Evolutionary conservation across 768 basidiomycete species (phyloP).

Genomic region (Amanita fuliginea): DNA sequence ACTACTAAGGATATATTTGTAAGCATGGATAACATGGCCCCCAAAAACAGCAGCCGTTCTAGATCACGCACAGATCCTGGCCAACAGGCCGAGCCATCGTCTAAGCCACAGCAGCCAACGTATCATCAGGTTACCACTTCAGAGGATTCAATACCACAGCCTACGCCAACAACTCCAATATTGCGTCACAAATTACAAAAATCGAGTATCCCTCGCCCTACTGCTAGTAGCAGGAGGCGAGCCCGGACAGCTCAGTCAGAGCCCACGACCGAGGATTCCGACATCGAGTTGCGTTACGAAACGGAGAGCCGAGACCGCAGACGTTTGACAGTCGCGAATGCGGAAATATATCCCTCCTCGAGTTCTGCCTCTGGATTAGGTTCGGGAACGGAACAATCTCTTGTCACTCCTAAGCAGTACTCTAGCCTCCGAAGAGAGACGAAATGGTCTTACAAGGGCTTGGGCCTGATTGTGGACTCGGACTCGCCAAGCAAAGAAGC

Average conservation of each 20-base stretch:
- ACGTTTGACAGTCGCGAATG: conserved; percentile 34
- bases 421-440: background rate
- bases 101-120: background rate
- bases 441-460: conserved; percentile 8
- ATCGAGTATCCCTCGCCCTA: conserved; percentile 27
- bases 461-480: conserved; percentile 14
- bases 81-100: background rate
- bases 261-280: conserved; percentile 27
- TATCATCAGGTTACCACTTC: background rate
- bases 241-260: conserved; percentile 13
- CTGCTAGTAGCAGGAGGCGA: conserved; percentile 11
- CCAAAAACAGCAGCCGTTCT: background rate
- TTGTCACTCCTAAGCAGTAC: background rate
- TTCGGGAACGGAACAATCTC: conserved; percentile 15
- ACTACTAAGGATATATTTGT: conserved; percentile 1
- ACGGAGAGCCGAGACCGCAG: conserved; percentile 24
- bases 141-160: background rate
- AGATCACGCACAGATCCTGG: conserved; percentile 29
- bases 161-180: conserved; percentile 3
- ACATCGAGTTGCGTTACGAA: conserved; percentile 31
- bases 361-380: conserved; percentile 26
- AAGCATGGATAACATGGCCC: conserved; percentile 1
- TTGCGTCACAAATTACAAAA: conserved; percentile 5
- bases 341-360: conserved; percentile 26
- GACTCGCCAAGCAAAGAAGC: background rate